Percentiles rank a stretch among this genome's conserved stretches.
Evolutionary conservation across 768 basidiomycete species (phyloP).

Genomic region (Mycena crocata): DNA sequence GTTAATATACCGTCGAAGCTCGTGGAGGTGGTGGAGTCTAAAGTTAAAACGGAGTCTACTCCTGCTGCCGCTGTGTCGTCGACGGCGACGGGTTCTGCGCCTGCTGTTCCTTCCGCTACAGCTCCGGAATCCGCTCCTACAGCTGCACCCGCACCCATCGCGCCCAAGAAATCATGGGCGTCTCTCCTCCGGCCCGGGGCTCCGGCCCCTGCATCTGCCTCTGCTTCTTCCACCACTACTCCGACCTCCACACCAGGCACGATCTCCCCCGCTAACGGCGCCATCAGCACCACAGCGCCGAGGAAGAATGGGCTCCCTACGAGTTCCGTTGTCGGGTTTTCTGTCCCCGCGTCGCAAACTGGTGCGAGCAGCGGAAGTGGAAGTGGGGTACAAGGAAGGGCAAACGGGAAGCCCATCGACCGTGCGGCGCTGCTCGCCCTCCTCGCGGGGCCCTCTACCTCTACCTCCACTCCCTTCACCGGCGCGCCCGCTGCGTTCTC

Average conservation of each 20-base stretch:
- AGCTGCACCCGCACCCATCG: conserved; percentile 42
- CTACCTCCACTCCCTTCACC: too few species aligned
- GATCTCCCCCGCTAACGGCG: too few species aligned
- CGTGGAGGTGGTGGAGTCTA: too few species aligned
- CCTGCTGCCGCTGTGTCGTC: conserved; percentile 27
- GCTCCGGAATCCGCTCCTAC: conserved; percentile 31
- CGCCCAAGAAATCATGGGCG: conserved; percentile 79
- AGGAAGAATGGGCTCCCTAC: conserved; percentile 66
- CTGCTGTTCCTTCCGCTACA: conserved; percentile 6
- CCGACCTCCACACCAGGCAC: conserved; percentile 18
- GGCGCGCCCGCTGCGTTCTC: too few species aligned
- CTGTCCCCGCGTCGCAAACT: conserved; percentile 59
- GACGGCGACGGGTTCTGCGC: conserved; percentile 21
- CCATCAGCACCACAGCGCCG: neutral
- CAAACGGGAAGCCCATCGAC: too few species aligned
- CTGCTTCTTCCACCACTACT: conserved; percentile 45
- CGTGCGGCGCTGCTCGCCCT: conserved; percentile 15
- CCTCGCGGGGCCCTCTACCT: too few species aligned
- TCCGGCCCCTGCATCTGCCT: conserved; percentile 49
- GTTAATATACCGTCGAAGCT: too few species aligned
- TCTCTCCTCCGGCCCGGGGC: conserved; percentile 73
- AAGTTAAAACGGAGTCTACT: neutral
- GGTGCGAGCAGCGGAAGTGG: neutral
- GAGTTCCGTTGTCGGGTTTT: conserved; percentile 80
- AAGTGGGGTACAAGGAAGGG: neutral